Evolutionary conservation across 495 filamentous ascomycete species (phyloP).

Genomic region (Penicillium coprophilum): DNA sequence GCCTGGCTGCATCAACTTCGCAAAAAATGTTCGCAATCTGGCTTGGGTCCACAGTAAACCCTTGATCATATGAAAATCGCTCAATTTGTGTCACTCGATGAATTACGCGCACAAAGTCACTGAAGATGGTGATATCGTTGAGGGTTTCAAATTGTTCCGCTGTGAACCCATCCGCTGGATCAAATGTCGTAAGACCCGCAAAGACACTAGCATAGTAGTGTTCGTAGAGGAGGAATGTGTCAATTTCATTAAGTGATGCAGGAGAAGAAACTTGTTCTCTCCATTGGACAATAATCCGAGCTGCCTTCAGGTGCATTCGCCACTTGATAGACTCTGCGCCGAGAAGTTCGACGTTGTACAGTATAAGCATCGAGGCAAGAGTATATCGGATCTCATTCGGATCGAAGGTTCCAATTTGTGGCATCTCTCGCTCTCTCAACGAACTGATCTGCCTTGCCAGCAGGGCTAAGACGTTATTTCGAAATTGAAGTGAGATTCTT

Average conservation of each 20-base stretch:
- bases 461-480: slow-evolving; percentile 7
- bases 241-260: slow-evolving; percentile 7
- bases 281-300: slow-evolving; percentile 22
- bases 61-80: slow-evolving; percentile 6
- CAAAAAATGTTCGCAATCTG: too few species aligned
- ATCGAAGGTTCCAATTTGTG: not conserved
- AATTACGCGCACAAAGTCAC: slow-evolving; percentile 26
- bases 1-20: too few species aligned
- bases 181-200: slow-evolving; percentile 24
- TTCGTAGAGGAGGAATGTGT: slow-evolving; percentile 27
- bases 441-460: not conserved
- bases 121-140: slow-evolving; percentile 24
- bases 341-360: slow-evolving; percentile 27
- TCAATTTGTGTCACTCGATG: slow-evolving; percentile 22
- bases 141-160: slow-evolving; percentile 4
- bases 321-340: slow-evolving; percentile 19
- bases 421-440: too few species aligned
- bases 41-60: not conserved
- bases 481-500: not conserved
- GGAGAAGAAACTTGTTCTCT: slow-evolving; percentile 9
- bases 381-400: not conserved
- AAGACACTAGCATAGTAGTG: slow-evolving; percentile 24
- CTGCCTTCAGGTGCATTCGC: slow-evolving; percentile 26
- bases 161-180: slow-evolving; percentile 6
- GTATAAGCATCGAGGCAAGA: slow-evolving; percentile 20